phyloP scores from a whole-genome alignment of 75 land plant genomes.

The Picea sitchensis region DNA sequence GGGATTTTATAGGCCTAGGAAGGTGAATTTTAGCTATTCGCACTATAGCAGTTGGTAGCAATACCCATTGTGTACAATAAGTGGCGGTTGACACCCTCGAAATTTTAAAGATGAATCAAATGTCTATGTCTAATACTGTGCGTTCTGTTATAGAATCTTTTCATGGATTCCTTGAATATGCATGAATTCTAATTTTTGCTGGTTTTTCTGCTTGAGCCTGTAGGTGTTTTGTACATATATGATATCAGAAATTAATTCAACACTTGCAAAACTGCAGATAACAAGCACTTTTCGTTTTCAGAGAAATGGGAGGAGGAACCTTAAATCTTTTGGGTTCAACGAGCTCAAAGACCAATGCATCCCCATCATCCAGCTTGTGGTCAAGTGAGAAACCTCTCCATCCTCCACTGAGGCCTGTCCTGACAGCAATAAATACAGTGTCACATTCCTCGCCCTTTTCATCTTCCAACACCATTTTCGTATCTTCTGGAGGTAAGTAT shows the following conservation, averaged over 20 bases:
- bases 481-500: conserved; percentile 39
- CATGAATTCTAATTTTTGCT: background rate
- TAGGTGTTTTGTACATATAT: background rate
- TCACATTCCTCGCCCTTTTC: conserved; percentile 55
- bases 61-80: no score
- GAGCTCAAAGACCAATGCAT: conserved; percentile 69
- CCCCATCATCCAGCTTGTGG: conserved; percentile 73
- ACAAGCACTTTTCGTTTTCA: background rate
- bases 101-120: no score
- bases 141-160: background rate
- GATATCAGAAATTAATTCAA: background rate
- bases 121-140: background rate
- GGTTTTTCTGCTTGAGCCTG: background rate
- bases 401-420: conserved; percentile 77
- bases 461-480: conserved; percentile 54
- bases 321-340: conserved; percentile 53
- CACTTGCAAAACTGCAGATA: background rate
- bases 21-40: no score
- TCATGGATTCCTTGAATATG: background rate
- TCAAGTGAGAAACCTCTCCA: conserved; percentile 77
- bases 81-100: no score
- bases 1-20: no score
- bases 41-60: no score
- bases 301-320: conserved; percentile 25
- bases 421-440: conserved; percentile 50